phyloP scores from a whole-genome alignment of 176 grass and related monocot species.

The Eleusine coracana region DNA sequence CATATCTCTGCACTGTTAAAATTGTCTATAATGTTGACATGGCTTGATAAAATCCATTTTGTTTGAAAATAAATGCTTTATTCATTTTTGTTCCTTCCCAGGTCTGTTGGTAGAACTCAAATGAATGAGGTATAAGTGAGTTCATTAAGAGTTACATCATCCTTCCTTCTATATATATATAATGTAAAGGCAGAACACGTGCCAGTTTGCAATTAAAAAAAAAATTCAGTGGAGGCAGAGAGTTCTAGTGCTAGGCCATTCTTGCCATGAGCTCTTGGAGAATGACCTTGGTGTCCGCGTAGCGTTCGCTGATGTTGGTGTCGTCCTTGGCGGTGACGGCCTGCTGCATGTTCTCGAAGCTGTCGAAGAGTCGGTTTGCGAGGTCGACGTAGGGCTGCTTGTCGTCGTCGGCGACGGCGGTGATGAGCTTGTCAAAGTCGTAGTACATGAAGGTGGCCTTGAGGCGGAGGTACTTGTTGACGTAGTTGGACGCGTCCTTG shows the following conservation, averaged over 20 bases:
- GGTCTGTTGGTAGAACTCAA: conserved; percentile 84
- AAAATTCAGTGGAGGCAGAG: too few species aligned
- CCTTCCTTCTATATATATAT: too few species aligned
- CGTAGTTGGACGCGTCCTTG: conserved; percentile 75
- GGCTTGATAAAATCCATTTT: background rate
- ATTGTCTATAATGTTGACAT: background rate
- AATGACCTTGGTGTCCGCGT: conserved; percentile 56
- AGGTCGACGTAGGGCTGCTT: conserved; percentile 49
- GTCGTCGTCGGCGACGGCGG: conserved; percentile 55
- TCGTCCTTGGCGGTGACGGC: conserved; percentile 64
- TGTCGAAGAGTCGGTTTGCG: conserved; percentile 79
- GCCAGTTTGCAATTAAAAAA: too few species aligned
- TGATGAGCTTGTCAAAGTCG: conserved; percentile 88
- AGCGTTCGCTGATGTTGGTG: conserved; percentile 41
- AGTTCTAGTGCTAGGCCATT: conserved; percentile 45
- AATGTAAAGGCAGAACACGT: too few species aligned
- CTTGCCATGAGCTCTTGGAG: conserved; percentile 70
- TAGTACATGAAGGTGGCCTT: conserved; percentile 88
- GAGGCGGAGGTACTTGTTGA: conserved; percentile 88
- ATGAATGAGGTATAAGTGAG: conserved; percentile 79
- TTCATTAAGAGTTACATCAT: too few species aligned
- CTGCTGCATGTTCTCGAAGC: conserved; percentile 62
- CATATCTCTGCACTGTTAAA: background rate
- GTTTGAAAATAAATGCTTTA: too few species aligned
- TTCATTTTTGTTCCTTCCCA: conserved; percentile 26